Conservation (phyloP, 306 rosid species). For the Alnus glutinosa region DNA sequence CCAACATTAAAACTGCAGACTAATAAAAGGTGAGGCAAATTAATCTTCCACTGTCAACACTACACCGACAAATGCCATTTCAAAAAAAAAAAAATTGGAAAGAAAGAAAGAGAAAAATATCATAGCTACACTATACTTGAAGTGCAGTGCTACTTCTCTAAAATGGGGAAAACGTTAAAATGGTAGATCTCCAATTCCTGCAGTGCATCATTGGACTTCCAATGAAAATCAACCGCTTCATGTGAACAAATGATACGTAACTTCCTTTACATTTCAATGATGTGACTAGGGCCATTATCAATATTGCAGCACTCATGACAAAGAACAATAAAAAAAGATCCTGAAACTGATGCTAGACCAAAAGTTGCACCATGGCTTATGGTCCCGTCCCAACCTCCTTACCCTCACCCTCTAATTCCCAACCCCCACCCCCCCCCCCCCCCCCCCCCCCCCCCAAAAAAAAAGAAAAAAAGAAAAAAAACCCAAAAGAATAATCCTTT, state of each 20-base stretch:
- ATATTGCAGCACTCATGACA: not conserved
- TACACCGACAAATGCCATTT: not conserved
- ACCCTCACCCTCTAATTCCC: too few species aligned
- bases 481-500: too few species aligned
- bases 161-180: too few species aligned
- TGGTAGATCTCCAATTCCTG: not conserved
- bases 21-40: not conserved
- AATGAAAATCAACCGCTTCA: not conserved
- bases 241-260: too few species aligned
- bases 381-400: too few species aligned
- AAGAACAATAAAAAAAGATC: not conserved
- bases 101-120: too few species aligned
- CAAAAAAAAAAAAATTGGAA: too few species aligned
- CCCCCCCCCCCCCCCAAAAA: too few species aligned
- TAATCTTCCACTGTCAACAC: not conserved
- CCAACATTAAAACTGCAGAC: not conserved
- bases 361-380: not conserved
- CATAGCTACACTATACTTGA: not conserved
- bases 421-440: too few species aligned
- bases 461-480: too few species aligned
- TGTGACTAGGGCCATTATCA: not conserved
- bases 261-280: too few species aligned
- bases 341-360: not conserved
- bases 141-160: not conserved
- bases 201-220: not conserved